Percentiles rank a stretch among this genome's conserved stretches.
Conservation (phyloP, 2,329 filamentous ascomycete genomes). For the Parastagonospora avenae region DNA sequence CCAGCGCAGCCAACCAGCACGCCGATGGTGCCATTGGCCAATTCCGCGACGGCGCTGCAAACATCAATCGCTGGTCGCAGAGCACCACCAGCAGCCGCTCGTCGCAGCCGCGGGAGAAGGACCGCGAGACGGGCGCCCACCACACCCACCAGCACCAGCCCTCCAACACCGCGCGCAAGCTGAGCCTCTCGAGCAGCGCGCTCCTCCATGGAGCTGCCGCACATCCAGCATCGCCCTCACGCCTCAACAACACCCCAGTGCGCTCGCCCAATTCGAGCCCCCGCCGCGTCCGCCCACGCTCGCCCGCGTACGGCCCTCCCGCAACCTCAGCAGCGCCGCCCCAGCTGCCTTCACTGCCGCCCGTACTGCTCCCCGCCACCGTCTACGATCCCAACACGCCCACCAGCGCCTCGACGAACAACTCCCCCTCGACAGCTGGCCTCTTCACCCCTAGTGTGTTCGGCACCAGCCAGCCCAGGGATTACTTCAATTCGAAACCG, state of each 20-base stretch:
- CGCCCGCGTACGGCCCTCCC: slow-evolving; percentile 38
- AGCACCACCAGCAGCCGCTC: slow-evolving; percentile 58
- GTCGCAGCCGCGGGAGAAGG: slow-evolving; percentile 24
- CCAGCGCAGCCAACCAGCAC: slow-evolving; percentile 48
- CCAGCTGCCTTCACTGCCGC: slow-evolving; percentile 37
- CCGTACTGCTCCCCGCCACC: slow-evolving; percentile 39
- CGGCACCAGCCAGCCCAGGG: slow-evolving; percentile 28
- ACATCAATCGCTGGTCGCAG: slow-evolving; percentile 64
- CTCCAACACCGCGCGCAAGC: slow-evolving; percentile 39
- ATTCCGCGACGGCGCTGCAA: slow-evolving; percentile 54
- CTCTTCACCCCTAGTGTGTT: slow-evolving; percentile 41
- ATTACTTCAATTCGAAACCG: slow-evolving; percentile 48
- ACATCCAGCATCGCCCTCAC: slow-evolving; percentile 39
- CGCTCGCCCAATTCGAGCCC: slow-evolving; percentile 48
- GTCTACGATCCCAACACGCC: slow-evolving; percentile 47
- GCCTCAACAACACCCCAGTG: slow-evolving; percentile 31
- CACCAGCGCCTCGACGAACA: slow-evolving; percentile 32
- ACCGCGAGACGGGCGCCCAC: slow-evolving; percentile 6
- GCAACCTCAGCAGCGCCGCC: slow-evolving; percentile 39
- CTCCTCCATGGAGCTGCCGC: slow-evolving; percentile 44
- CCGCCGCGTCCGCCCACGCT: slow-evolving; percentile 36
- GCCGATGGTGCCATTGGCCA: slow-evolving; percentile 42
- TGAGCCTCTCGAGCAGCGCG: slow-evolving; percentile 35
- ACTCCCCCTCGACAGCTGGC: slow-evolving; percentile 42
- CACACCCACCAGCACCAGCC: no score